Evolutionary conservation across 306 rosid species (phyloP), one percentile per base, ranked within the genome.

Genomic region (Coriaria nepalensis): DNA sequence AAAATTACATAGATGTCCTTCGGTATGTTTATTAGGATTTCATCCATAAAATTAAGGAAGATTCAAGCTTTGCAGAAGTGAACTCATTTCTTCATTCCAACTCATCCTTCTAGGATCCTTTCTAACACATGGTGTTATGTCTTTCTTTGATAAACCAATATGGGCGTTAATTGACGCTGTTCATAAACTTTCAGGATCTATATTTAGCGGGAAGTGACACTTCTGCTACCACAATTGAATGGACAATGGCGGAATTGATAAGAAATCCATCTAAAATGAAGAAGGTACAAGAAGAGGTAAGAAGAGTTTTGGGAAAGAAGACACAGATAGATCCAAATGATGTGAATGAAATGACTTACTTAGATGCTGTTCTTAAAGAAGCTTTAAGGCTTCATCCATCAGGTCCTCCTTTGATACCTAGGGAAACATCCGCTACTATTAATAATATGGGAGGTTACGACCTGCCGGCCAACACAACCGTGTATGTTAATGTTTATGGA

Each of bases 211-310:
- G 73, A 13, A 43, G 12, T 4, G 78, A 78, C 9, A 52, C 93
- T 5, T 6, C 37, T 0, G 6, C 71, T 12, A 13, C 68, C 10
- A 2, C 64, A 8, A 3, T 67, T 43, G 73, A 71, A 50, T 81
- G 88, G 95, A 43, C 59, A 7, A 45, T 81, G 55, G 46, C 78
- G 38, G 82, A 80, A 59, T 64, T 81, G 0, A 4, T 53, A 10
- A 76, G 57, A 49, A 73, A 67, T 48, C 83, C 77, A 34, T 7
- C 3, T 0, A 55, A 37, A 37, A 67, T 81, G 79, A 63, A 75
- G 52, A 86, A 76, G 53, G 80, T 46, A 0, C 82, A 78, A 10
- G 71, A 76, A 54, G 93, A 81, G 33, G 67, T 72, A 38, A 73
- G 95, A 55, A 63, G 39, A 33, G 48, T 78, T 4, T 73, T 69